Percentiles rank a stretch among this genome's conserved stretches.
These are phyloP conservation scores for Xylogone sp. DNA, from an alignment of 2,329 filamentous ascomycete species.

Conservation along the genomic window DNA sequence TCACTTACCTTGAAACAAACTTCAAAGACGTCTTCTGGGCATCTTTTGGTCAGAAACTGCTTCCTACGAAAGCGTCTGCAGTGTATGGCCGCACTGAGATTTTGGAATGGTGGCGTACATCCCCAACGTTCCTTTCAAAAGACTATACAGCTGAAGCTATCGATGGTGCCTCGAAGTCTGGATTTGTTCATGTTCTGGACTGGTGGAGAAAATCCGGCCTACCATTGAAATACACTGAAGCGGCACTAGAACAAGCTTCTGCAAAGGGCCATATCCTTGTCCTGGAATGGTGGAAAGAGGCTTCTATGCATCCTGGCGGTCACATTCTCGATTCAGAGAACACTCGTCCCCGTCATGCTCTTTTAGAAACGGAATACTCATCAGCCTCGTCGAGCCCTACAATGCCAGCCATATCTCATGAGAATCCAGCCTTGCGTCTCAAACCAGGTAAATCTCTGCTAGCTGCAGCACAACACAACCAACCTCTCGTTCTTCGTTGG, in stretches of 20 bases:
- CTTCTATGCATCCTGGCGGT: slow-evolving; percentile 54
- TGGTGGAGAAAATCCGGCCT: slow-evolving; percentile 87
- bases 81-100: slow-evolving; percentile 83
- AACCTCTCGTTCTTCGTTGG: slow-evolving; percentile 75
- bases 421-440: slow-evolving; percentile 45
- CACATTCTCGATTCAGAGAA: slow-evolving; percentile 38
- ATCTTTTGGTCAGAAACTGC: slow-evolving; percentile 75
- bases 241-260: slow-evolving; percentile 82
- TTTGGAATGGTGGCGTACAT: slow-evolving; percentile 87
- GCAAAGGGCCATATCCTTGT: slow-evolving; percentile 80
- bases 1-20: slow-evolving; percentile 66
- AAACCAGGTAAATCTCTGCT: slow-evolving; percentile 83
- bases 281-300: slow-evolving; percentile 88
- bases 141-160: slow-evolving; percentile 75
- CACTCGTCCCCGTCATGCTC: slow-evolving; percentile 17
- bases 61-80: slow-evolving; percentile 83
- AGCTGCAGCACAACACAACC: slow-evolving; percentile 79
- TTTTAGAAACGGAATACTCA: slow-evolving; percentile 8
- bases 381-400: not conserved
- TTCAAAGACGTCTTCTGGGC: slow-evolving; percentile 77
- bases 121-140: slow-evolving; percentile 76
- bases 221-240: slow-evolving; percentile 79
- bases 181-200: slow-evolving; percentile 80
- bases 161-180: slow-evolving; percentile 81
- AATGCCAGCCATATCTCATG: slow-evolving; percentile 6